A percentile compares a stretch with the other conserved stretches of the same genome.
phyloP scores from a whole-genome alignment of 768 basidiomycete species.

The Boletus fagicola region DNA sequence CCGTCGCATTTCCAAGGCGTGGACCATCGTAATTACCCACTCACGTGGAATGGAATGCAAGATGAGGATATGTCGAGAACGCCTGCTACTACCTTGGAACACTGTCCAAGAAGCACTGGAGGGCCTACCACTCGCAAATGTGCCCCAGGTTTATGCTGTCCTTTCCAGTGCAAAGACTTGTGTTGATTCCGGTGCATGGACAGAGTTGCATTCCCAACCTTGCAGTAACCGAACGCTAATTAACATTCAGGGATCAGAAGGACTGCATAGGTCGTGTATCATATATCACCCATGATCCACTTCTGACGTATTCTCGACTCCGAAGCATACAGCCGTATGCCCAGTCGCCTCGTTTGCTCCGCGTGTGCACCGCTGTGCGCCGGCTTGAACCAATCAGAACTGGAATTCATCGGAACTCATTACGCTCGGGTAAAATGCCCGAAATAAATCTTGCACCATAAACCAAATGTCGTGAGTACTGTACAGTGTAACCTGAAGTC shows the following conservation, averaged over 20 bases:
- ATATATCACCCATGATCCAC: neutral
- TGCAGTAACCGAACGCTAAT: constrained; percentile 6
- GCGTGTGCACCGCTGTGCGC: constrained; percentile 13
- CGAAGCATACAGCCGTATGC: constrained; percentile 6
- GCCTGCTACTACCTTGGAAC: neutral
- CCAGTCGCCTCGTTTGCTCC: constrained; percentile 14
- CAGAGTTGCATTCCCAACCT: constrained; percentile 3
- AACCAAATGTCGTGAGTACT: constrained; percentile 24
- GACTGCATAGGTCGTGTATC: constrained; percentile 2
- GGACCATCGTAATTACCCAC: constrained; percentile 7
- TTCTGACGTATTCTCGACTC: constrained; percentile 17
- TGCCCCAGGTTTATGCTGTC: constrained; percentile 3
- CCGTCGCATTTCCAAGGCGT: constrained; percentile 27
- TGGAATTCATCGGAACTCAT: neutral
- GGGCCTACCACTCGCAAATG: neutral
- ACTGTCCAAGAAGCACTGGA: constrained; percentile 5
- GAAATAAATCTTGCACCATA: neutral
- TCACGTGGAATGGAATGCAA: constrained; percentile 24
- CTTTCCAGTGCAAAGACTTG: constrained; percentile 7
- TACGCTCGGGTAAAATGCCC: neutral
- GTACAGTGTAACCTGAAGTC: constrained; percentile 24
- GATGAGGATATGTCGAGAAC: neutral
- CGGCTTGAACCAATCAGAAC: neutral
- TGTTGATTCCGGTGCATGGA: neutral
- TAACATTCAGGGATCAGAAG: constrained; percentile 7